These are phyloP conservation scores for Vitis hybrid DNA, from an alignment of 177 flowering plant species.

Conservation along the genomic window DNA sequence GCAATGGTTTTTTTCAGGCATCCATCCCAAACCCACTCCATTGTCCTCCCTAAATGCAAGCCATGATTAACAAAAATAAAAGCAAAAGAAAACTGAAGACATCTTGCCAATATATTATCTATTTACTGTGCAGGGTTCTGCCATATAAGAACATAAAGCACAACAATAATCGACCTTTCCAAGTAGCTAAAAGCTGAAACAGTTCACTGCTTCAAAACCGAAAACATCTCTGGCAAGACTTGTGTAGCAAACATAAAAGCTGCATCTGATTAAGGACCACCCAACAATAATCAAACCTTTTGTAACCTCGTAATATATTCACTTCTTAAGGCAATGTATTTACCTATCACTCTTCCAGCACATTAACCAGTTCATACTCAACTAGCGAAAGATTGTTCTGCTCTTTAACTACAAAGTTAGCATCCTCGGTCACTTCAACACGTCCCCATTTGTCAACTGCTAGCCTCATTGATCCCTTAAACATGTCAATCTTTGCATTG, in stretches of 20 bases:
- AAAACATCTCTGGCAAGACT: slow-evolving; percentile 4
- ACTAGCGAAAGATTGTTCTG: slow-evolving; percentile 31
- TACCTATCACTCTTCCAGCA: slow-evolving; percentile 15
- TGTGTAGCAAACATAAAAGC: not conserved
- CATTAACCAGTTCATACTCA: slow-evolving; percentile 33
- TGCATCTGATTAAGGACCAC: slow-evolving; percentile 1
- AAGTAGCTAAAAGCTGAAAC: not conserved
- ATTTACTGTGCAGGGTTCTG: too few species aligned
- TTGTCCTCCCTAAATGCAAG: too few species aligned
- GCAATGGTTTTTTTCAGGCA: too few species aligned
- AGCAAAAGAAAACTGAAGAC: too few species aligned
- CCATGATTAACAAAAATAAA: too few species aligned
- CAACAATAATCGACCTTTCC: not conserved
- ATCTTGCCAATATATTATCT: too few species aligned
- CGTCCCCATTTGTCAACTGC: slow-evolving; percentile 40
- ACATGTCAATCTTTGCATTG: slow-evolving; percentile 38
- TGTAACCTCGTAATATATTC: not conserved
- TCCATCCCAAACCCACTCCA: too few species aligned
- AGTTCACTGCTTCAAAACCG: not conserved
- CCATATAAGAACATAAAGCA: too few species aligned
- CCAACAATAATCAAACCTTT: slow-evolving; percentile 3
- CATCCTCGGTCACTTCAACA: slow-evolving; percentile 31
- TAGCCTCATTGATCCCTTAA: slow-evolving; percentile 33
- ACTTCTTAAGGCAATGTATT: not conserved
- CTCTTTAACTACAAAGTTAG: slow-evolving; percentile 22